These are phyloP conservation scores for Botrytis elliptica DNA, from an alignment of 2,329 filamentous ascomycete species.

Conservation along the genomic window DNA sequence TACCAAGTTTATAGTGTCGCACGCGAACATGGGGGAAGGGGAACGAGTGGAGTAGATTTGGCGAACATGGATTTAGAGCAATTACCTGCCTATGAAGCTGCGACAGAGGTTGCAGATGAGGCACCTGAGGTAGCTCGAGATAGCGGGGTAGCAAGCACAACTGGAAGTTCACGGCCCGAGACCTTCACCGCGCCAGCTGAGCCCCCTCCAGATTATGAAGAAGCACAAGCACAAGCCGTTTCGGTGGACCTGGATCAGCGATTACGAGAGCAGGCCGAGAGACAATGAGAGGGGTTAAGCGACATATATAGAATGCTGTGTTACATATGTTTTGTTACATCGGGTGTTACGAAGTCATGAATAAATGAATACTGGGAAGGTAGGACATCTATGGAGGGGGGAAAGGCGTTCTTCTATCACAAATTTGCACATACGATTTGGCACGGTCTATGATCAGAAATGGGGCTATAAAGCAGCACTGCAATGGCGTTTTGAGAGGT, in stretches of 20 bases:
- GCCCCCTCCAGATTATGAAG: conserved; percentile 88
- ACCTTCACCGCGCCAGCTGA: conserved; percentile 56
- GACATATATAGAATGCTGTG: conserved; percentile 14
- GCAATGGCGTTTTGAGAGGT: conserved; percentile 19
- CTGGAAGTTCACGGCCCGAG: conserved; percentile 23
- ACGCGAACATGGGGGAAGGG: conserved; percentile 61
- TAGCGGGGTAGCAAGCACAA: conserved; percentile 25
- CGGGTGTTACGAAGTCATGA: conserved; percentile 22
- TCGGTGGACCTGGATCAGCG: conserved; percentile 62
- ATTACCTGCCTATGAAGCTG: conserved; percentile 80
- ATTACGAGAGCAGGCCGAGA: conserved; percentile 70
- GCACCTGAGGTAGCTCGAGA: conserved; percentile 28
- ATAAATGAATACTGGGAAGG: conserved; percentile 19
- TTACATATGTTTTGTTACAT: conserved; percentile 16
- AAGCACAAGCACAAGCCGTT: conserved; percentile 73
- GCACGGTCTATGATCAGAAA: conserved; percentile 15
- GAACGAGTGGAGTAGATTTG: conserved; percentile 49
- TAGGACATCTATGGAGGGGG: conserved; percentile 6
- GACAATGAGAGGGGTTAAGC: conserved; percentile 21
- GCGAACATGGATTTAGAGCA: conserved; percentile 77
- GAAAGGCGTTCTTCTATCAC: conserved; percentile 20
- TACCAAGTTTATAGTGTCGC: conserved; percentile 77
- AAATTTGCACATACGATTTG: conserved; percentile 17
- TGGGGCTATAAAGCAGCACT: conserved; percentile 17
- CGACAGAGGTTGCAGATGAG: conserved; percentile 29